These are phyloP conservation scores for Kalmusia sp. DNA, from an alignment of 2,329 filamentous ascomycete genomes.

Conservation along the genomic window DNA sequence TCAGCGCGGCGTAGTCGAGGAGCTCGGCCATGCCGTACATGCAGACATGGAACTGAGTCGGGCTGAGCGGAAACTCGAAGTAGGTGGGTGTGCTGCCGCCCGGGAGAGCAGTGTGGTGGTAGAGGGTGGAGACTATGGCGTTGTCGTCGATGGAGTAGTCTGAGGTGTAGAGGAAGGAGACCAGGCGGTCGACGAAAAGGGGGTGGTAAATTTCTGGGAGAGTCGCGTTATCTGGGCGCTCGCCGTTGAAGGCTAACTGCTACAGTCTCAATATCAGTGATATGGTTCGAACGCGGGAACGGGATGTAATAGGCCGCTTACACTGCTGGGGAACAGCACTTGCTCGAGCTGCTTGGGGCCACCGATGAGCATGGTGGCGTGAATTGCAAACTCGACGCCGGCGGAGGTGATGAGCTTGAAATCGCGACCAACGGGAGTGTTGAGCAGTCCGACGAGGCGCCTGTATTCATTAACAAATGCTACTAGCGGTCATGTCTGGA, in stretches of 20 bases:
- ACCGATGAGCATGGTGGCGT: slow-evolving; percentile 21
- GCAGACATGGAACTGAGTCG: slow-evolving; percentile 10
- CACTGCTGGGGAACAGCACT: slow-evolving; percentile 14
- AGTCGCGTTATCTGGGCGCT: background rate
- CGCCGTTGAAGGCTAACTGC: no score
- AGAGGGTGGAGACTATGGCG: slow-evolving; percentile 4
- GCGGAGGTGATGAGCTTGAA: slow-evolving; percentile 16
- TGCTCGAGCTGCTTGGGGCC: slow-evolving; percentile 15
- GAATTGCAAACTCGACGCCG: slow-evolving; percentile 18
- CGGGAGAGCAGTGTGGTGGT: slow-evolving; percentile 6
- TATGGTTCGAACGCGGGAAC: background rate
- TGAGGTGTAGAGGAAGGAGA: slow-evolving; percentile 22
- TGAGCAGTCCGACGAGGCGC: slow-evolving; percentile 8
- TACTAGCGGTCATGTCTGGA: background rate
- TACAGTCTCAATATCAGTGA: background rate
- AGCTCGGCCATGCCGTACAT: slow-evolving; percentile 20
- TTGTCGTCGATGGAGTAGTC: slow-evolving; percentile 12
- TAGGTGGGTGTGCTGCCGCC: background rate
- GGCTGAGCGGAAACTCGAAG: background rate
- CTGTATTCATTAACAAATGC: background rate
- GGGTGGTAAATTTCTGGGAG: slow-evolving; percentile 14
- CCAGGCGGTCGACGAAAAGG: slow-evolving; percentile 16
- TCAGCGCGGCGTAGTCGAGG: slow-evolving; percentile 14
- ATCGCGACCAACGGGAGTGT: slow-evolving; percentile 14
- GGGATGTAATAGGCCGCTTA: background rate